Conservation (phyloP, 768 basidiomycete genomes). For the Mrakia frigida region DNA sequence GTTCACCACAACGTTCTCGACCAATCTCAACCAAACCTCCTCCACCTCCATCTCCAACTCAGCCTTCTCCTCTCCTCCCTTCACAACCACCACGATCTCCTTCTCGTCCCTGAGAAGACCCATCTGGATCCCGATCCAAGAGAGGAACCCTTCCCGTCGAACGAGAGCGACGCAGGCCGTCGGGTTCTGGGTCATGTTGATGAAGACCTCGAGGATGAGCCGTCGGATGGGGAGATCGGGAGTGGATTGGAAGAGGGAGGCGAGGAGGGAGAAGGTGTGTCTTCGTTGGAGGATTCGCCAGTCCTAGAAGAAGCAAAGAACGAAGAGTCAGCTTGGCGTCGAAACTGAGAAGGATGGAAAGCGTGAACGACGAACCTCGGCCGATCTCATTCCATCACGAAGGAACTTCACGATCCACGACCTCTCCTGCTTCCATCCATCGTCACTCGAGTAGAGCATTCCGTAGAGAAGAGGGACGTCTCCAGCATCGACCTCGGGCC, state of each 20-base stretch:
- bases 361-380: constrained; percentile 38
- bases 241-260: constrained; percentile 71
- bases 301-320: constrained; percentile 49
- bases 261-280: constrained; percentile 82
- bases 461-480: constrained; percentile 89
- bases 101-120: constrained; percentile 28
- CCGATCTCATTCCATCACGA: constrained; percentile 67
- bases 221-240: constrained; percentile 54
- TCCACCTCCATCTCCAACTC: constrained; percentile 13
- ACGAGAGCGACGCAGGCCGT: constrained; percentile 68
- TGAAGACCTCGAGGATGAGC: constrained; percentile 67
- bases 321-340: constrained; percentile 52
- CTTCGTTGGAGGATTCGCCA: constrained; percentile 75
- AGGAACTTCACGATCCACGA: constrained; percentile 81
- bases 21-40: constrained; percentile 38
- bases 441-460: constrained; percentile 72
- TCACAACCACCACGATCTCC: not conserved
- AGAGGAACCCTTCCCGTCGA: constrained; percentile 63
- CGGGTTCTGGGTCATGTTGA: constrained; percentile 63
- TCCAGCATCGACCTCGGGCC: constrained; percentile 67
- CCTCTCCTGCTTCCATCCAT: constrained; percentile 82
- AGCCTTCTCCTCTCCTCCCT: constrained; percentile 31
- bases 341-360: constrained; percentile 34
- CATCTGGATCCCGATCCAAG: constrained; percentile 79
- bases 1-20: constrained; percentile 43